Conservation (phyloP, 345 rosid genomes). For the Brassica nigra region DNA sequence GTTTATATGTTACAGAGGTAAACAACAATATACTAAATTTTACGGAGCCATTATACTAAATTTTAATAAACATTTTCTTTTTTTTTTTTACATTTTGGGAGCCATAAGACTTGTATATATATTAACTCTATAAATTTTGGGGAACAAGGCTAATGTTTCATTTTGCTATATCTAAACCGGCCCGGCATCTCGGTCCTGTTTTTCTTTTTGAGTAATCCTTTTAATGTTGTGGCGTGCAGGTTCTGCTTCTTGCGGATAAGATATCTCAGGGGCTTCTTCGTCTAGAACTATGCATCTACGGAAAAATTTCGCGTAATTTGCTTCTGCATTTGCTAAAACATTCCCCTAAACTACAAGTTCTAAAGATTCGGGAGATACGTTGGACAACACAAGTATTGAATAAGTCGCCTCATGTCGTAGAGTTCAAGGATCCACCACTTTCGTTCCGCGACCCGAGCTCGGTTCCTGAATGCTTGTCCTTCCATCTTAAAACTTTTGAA, state of each 20-base stretch:
- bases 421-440: background rate
- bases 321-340: background rate
- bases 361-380: background rate
- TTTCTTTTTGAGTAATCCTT: background rate
- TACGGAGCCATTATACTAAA: no score
- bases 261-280: background rate
- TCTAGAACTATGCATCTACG: background rate
- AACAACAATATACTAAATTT: no score
- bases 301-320: background rate
- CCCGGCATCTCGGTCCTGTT: background rate
- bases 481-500: background rate
- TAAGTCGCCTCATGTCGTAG: background rate
- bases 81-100: no score
- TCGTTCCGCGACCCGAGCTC: background rate
- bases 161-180: background rate
- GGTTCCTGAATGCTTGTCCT: slow-evolving; percentile 2
- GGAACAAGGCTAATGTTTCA: no score
- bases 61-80: no score
- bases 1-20: no score
- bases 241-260: background rate
- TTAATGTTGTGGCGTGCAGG: background rate
- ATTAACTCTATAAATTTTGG: no score
- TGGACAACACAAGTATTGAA: no score
- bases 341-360: background rate
- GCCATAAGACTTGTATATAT: no score